Evolutionary conservation across 2,329 filamentous ascomycete genomes (phyloP).

Genomic region (Microcyclosporella mali): DNA sequence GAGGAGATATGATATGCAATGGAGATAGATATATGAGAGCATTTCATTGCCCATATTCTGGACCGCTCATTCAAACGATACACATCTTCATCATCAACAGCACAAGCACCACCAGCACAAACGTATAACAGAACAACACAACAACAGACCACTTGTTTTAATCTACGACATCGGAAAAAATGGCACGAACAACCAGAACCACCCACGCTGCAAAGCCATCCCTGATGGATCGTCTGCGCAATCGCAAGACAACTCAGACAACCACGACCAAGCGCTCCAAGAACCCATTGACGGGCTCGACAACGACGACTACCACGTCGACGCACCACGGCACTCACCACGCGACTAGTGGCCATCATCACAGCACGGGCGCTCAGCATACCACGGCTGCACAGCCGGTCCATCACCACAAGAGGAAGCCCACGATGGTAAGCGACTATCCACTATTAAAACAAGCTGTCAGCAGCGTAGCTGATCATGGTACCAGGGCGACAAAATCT

Average conservation of each 20-base stretch:
- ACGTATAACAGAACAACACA: neutral
- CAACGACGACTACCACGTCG: conserved; percentile 29
- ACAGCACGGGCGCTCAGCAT: conserved; percentile 15
- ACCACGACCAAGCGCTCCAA: conserved; percentile 39
- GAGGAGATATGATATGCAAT: too few relatives aligned
- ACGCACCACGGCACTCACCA: conserved; percentile 5
- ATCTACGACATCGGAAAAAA: conserved; percentile 1
- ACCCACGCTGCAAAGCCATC: conserved; percentile 42
- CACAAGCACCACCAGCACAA: neutral
- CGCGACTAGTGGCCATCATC: conserved; percentile 1
- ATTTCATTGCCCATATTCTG: too few relatives aligned
- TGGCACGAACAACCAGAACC: conserved; percentile 22
- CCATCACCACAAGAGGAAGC: conserved; percentile 62
- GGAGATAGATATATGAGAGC: too few relatives aligned
- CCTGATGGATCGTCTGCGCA: conserved; percentile 50
- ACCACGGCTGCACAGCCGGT: conserved; percentile 34
- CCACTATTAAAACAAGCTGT: neutral
- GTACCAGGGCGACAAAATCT: conserved; percentile 63
- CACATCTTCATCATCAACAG: neutral
- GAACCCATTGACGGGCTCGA: conserved; percentile 39
- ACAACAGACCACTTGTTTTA: neutral
- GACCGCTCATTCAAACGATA: neutral
- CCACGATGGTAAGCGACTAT: conserved; percentile 29
- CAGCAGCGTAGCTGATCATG: conserved; percentile 16
- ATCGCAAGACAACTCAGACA: conserved; percentile 35